phyloP scores from a whole-genome alignment of 129 eudicot genomes.

The Helichrysum umbraculigerum region DNA sequence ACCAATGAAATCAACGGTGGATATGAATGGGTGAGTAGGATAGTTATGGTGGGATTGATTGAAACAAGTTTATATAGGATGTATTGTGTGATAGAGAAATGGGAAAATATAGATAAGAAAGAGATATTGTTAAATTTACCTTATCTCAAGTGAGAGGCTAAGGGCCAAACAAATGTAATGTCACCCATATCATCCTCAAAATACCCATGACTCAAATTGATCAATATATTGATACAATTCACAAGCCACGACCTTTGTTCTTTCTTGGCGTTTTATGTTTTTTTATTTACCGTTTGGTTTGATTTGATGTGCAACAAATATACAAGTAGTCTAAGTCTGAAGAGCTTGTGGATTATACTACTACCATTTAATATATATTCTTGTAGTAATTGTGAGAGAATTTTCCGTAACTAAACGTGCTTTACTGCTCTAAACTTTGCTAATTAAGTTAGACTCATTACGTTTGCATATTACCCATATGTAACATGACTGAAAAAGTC shows the following conservation, averaged over 20 bases:
- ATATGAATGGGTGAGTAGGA: constrained; percentile 9
- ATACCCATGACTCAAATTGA: constrained; percentile 11
- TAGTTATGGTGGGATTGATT: constrained; percentile 18
- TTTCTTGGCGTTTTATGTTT: neutral
- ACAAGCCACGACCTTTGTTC: neutral
- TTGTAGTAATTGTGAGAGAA: too few relatives aligned
- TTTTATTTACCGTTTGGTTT: neutral
- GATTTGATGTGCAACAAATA: neutral
- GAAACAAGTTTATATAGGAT: neutral
- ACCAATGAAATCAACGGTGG: constrained; percentile 16
- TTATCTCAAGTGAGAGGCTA: constrained; percentile 35
- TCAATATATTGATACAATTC: neutral
- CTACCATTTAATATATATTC: too few relatives aligned
- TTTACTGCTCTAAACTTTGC: too few relatives aligned
- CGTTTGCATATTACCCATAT: too few relatives aligned
- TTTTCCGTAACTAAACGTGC: too few relatives aligned
- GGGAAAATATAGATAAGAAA: constrained; percentile 24
- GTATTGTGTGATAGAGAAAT: constrained; percentile 37
- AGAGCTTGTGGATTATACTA: too few relatives aligned
- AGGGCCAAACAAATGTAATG: constrained; percentile 26
- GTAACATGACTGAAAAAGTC: too few relatives aligned
- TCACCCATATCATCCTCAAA: constrained; percentile 21
- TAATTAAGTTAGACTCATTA: too few relatives aligned
- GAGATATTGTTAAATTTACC: constrained; percentile 29
- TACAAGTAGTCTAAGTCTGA: too few relatives aligned